A percentile compares a stretch with the other conserved stretches of the same genome.
Evolutionary conservation across 148 eudicot species (phyloP).

Genomic region (Tetragonia tetragonoides): DNA sequence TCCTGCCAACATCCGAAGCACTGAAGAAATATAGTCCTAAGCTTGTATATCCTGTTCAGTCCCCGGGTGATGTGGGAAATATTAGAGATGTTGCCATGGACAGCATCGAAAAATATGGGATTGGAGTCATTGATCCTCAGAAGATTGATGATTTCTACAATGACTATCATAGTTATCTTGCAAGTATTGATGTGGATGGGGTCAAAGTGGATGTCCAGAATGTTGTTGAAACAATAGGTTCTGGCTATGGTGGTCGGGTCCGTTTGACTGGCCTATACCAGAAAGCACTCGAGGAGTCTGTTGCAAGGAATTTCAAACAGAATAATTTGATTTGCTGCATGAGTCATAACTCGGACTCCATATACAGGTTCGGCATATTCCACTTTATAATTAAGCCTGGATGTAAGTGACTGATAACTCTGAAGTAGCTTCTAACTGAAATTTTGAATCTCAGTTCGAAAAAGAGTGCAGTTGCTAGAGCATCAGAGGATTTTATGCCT

Average conservation of each 20-base stretch:
- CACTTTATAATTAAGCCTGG: not conserved
- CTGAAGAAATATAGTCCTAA: conserved; percentile 52
- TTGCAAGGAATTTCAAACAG: conserved; percentile 43
- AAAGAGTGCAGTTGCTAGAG: conserved; percentile 54
- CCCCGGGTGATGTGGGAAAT: conserved; percentile 57
- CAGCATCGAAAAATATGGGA: conserved; percentile 55
- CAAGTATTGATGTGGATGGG: conserved; percentile 54
- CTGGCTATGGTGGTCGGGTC: conserved; percentile 57
- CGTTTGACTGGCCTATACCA: conserved; percentile 43
- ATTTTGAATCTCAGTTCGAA: conserved; percentile 35
- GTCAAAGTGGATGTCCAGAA: conserved; percentile 66
- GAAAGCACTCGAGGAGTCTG: conserved; percentile 50
- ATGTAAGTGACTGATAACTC: not conserved
- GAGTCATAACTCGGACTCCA: conserved; percentile 59
- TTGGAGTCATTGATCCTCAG: conserved; percentile 48
- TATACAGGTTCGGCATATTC: conserved; percentile 40
- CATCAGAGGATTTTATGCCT: conserved; percentile 69
- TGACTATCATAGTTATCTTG: conserved; percentile 57
- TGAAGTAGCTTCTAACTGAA: conserved; percentile 14
- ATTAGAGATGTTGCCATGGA: conserved; percentile 66
- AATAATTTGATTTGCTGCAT: conserved; percentile 57
- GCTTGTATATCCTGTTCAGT: conserved; percentile 54
- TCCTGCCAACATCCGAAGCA: conserved; percentile 43
- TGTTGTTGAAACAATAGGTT: conserved; percentile 55
- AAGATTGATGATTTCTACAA: conserved; percentile 49